phyloP scores from a whole-genome alignment of 768 basidiomycete genomes.

The Paxillus rubicundulus region DNA sequence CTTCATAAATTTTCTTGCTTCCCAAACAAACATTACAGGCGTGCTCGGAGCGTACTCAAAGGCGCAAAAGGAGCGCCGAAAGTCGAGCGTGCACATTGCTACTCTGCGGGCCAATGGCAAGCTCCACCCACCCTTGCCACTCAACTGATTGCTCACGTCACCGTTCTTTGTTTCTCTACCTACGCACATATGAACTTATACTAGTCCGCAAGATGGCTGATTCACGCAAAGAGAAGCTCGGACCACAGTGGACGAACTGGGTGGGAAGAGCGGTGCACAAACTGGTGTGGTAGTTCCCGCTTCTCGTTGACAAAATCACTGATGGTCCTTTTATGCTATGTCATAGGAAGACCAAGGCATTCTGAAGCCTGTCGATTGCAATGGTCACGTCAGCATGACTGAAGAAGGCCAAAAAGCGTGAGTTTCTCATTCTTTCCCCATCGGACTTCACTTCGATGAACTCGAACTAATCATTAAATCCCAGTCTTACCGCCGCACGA shows the following conservation, averaged over 20 bases:
- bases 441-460: background rate
- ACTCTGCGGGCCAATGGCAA: slow-evolving; percentile 47
- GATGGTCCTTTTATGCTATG: background rate
- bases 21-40: slow-evolving; percentile 32
- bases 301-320: background rate
- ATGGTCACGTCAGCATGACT: slow-evolving; percentile 41
- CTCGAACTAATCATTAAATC: background rate
- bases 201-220: slow-evolving; percentile 47
- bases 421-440: slow-evolving; percentile 11
- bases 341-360: slow-evolving; percentile 46
- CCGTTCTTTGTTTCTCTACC: background rate
- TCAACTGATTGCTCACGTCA: background rate
- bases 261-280: slow-evolving; percentile 44
- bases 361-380: slow-evolving; percentile 34
- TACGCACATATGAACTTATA: background rate
- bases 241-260: slow-evolving; percentile 49
- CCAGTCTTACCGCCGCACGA: slow-evolving; percentile 35
- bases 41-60: slow-evolving; percentile 46
- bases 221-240: slow-evolving; percentile 43
- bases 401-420: slow-evolving; percentile 46
- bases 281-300: slow-evolving; percentile 33
- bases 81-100: slow-evolving; percentile 43
- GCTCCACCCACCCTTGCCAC: background rate
- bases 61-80: slow-evolving; percentile 44
- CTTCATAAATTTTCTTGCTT: background rate